phyloP scores from a whole-genome alignment of 805 yeast species.

The Yamadazyma scolyti region DNA sequence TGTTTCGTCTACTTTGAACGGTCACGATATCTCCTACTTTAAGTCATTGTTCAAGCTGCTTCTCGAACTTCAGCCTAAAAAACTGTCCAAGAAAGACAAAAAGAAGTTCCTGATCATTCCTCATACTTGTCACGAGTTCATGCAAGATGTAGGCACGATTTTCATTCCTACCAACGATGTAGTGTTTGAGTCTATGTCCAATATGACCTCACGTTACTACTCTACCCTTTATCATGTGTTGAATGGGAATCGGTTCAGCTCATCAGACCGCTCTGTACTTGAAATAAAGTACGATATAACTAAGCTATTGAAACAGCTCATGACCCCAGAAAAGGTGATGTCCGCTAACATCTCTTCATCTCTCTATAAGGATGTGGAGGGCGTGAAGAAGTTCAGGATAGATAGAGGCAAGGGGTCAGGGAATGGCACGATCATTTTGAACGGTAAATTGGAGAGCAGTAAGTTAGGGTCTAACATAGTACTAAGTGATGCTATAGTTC shows the following conservation, averaged over 20 bases:
- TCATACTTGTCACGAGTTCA: conserved; percentile 23
- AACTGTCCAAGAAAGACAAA: conserved; percentile 5
- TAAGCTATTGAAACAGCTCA: conserved; percentile 20
- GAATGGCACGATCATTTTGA: too few relatives aligned
- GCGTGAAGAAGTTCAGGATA: too few relatives aligned
- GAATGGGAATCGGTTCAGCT: conserved; percentile 14
- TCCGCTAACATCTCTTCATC: conserved; percentile 4
- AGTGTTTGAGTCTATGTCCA: conserved; percentile 22
- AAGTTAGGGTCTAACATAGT: not conserved
- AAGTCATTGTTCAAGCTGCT: conserved; percentile 22
- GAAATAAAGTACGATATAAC: conserved; percentile 29
- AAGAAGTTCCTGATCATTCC: conserved; percentile 13
- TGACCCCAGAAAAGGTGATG: conserved; percentile 13
- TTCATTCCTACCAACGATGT: conserved; percentile 33
- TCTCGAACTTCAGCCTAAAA: conserved; percentile 3
- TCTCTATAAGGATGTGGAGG: not conserved
- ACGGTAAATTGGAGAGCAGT: too few relatives aligned
- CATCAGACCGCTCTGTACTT: conserved; percentile 27
- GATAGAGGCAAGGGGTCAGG: too few relatives aligned
- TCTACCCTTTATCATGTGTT: conserved; percentile 17
- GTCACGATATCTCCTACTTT: conserved; percentile 21
- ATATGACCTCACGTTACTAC: conserved; percentile 25
- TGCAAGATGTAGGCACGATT: conserved; percentile 22
- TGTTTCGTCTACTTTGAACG: conserved; percentile 11
- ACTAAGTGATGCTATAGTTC: not conserved